These are phyloP conservation scores for Basidiobolus meristosporus DNA, from an alignment of 371 early-diverging fungal genomes.

Conservation along the genomic window DNA sequence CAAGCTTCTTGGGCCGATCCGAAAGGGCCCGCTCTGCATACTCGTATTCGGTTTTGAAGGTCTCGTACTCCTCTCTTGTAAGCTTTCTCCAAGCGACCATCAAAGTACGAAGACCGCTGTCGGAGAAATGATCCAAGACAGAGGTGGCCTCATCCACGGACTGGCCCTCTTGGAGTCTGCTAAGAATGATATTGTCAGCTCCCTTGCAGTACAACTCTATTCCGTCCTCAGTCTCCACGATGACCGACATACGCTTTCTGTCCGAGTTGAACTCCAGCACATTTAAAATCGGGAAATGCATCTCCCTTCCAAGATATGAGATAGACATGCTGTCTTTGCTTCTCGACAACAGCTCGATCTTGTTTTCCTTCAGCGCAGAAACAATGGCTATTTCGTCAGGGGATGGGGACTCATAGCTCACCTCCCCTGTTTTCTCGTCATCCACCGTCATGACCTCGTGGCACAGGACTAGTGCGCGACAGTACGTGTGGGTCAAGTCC, in stretches of 20 bases:
- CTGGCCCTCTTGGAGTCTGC: slow-evolving; percentile 16
- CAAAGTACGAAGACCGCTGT: slow-evolving; percentile 57
- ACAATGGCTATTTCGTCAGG: slow-evolving; percentile 69
- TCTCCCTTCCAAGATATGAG: slow-evolving; percentile 11
- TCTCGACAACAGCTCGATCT: slow-evolving; percentile 10
- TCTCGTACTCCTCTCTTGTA: slow-evolving; percentile 28
- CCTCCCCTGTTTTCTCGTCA: slow-evolving; percentile 11
- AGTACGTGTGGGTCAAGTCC: too few relatives aligned
- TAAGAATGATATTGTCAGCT: slow-evolving; percentile 28
- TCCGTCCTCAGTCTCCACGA: slow-evolving; percentile 14
- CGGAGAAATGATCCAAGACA: neutral
- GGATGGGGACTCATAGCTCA: slow-evolving; percentile 49
- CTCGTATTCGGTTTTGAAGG: slow-evolving; percentile 38
- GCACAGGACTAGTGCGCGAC: slow-evolving; percentile 19
- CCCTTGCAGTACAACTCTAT: slow-evolving; percentile 32
- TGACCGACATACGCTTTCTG: slow-evolving; percentile 28
- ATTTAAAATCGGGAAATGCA: slow-evolving; percentile 13
- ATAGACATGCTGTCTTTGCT: slow-evolving; percentile 18
- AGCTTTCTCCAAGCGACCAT: slow-evolving; percentile 50
- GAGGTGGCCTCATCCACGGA: slow-evolving; percentile 6
- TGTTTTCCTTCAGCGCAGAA: slow-evolving; percentile 13
- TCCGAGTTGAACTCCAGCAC: slow-evolving; percentile 21
- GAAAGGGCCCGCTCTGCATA: slow-evolving; percentile 44
- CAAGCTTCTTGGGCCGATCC: slow-evolving; percentile 39
- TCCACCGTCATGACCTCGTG: slow-evolving; percentile 44